A percentile compares a stretch with the other conserved stretches of the same genome.
Evolutionary conservation across 2,329 filamentous ascomycete genomes (phyloP).

Genomic region (Coleophoma cylindrospora): DNA sequence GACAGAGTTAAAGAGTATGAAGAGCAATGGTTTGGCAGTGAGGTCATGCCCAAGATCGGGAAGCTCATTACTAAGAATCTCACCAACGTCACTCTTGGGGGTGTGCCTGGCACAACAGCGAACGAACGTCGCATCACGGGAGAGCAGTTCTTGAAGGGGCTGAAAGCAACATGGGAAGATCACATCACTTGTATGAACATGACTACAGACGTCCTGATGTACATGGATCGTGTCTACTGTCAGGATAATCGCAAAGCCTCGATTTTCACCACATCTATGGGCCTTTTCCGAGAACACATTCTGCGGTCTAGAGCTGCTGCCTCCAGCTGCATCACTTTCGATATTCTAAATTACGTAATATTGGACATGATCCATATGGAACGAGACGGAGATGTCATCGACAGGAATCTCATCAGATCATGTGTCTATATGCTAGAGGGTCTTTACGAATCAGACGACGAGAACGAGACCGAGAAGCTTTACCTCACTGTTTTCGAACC

Average conservation of each 20-base stretch:
- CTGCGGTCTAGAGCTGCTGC: slow-evolving; percentile 52
- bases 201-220: slow-evolving; percentile 95
- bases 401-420: slow-evolving; percentile 74
- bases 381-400: slow-evolving; percentile 81
- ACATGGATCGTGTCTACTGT: slow-evolving; percentile 84
- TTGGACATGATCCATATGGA: slow-evolving; percentile 93
- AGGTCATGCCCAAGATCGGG: slow-evolving; percentile 68
- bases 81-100: slow-evolving; percentile 52
- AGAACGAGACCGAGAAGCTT: slow-evolving; percentile 73
- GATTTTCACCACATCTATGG: slow-evolving; percentile 81
- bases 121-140: slow-evolving; percentile 77
- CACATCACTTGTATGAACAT: slow-evolving; percentile 94
- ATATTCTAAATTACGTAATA: slow-evolving; percentile 75
- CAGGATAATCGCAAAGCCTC: slow-evolving; percentile 68
- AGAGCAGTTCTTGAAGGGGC: slow-evolving; percentile 72
- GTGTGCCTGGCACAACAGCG: slow-evolving; percentile 51
- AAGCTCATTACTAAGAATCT: slow-evolving; percentile 67
- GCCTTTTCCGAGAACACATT: slow-evolving; percentile 82
- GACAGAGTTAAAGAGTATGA: slow-evolving; percentile 77
- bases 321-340: slow-evolving; percentile 50
- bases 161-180: slow-evolving; percentile 79
- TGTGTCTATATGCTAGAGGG: slow-evolving; percentile 87
- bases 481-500: slow-evolving; percentile 83
- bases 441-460: slow-evolving; percentile 76
- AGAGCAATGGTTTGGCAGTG: slow-evolving; percentile 68